Base-by-base conservation (phyloP, 805 yeast genomes). In the Ogataea philodendri region DNA sequence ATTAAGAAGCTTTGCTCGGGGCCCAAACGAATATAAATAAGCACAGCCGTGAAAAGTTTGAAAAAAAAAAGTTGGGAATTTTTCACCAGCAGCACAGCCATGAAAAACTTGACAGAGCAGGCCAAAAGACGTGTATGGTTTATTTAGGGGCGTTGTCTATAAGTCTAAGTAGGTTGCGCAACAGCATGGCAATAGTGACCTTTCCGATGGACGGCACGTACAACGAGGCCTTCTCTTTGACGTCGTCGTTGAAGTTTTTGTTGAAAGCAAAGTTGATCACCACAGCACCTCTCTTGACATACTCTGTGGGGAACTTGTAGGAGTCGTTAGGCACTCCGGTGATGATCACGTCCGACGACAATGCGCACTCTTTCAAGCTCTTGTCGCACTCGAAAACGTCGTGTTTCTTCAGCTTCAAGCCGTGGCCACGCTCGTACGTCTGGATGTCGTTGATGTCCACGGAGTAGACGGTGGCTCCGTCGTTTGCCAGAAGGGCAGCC, bases 161-260 rank as follows among this genome's bases (percentile, higher is more conserved):
- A 46, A 93, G 68, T 48, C 98, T 75, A 40, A 93, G 63, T 62
- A 93, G 68, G 59, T 93, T 93, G 60, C 98, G 78, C 61, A 93
- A 66, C 26, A 93, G 66, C 97, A 93, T 93, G 41, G 95, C 77
- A 44, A 93, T 89, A 23, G 98, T 93, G 21, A 93, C 97, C 62
- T 93, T 93, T 11, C 98, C 98, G 19, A 88, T 86, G 55, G 87
- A 82, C 11, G 98, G 97, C 22, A 93, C 97, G 56, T 90, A 93
- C 27, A 93, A 66, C 1, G 96, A 81, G 5, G 98, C 97, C 49
- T 75, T 81, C 35, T 73, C 73, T 64, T 90, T 90, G 39, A 93
- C 84, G 37, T 75, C 81, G 15, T 84, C 90, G 44, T 74, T 70
- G 59, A 93, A 93, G 66, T 93, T 93, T 70, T 85, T 86, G 38